These are phyloP conservation scores for Cladobotryum protrusum DNA, from an alignment of 2,329 filamentous ascomycete species.

Conservation along the genomic window DNA sequence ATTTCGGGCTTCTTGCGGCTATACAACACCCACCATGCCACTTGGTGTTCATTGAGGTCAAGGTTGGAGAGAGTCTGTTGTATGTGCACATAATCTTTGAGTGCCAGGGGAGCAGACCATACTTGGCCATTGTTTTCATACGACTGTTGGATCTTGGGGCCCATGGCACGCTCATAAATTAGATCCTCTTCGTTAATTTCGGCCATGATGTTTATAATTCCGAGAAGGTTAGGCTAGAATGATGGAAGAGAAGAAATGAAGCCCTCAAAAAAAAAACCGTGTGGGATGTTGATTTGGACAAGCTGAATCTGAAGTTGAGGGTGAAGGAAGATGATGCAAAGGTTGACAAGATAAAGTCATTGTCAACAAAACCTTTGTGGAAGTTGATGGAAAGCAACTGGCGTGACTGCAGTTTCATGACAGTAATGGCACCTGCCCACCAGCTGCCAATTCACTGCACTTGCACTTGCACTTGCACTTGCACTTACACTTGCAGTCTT, in stretches of 20 bases:
- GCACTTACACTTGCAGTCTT: too few relatives aligned
- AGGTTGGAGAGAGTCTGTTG: constrained; percentile 12
- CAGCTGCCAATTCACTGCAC: background rate
- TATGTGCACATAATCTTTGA: constrained; percentile 12
- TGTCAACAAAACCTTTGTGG: too few relatives aligned
- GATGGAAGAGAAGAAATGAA: too few relatives aligned
- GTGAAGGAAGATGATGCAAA: background rate
- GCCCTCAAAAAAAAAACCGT: too few relatives aligned
- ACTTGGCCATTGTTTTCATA: constrained; percentile 16
- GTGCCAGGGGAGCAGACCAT: constrained; percentile 14
- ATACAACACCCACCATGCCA: constrained; percentile 26
- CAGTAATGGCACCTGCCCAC: background rate
- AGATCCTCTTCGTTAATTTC: constrained; percentile 3
- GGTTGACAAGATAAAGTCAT: background rate
- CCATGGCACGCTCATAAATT: constrained; percentile 14
- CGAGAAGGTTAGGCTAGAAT: too few relatives aligned
- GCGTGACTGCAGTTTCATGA: background rate
- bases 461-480: too few relatives aligned
- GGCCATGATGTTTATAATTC: background rate
- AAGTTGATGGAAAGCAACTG: too few relatives aligned
- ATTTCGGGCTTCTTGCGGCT: constrained; percentile 20
- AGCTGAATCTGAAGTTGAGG: too few relatives aligned
- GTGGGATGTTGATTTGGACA: too few relatives aligned
- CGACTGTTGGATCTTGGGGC: constrained; percentile 13
- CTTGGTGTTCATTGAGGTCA: constrained; percentile 1